Base-by-base conservation (phyloP, 306 rosid genomes). In the Vigna mungo region DNA sequence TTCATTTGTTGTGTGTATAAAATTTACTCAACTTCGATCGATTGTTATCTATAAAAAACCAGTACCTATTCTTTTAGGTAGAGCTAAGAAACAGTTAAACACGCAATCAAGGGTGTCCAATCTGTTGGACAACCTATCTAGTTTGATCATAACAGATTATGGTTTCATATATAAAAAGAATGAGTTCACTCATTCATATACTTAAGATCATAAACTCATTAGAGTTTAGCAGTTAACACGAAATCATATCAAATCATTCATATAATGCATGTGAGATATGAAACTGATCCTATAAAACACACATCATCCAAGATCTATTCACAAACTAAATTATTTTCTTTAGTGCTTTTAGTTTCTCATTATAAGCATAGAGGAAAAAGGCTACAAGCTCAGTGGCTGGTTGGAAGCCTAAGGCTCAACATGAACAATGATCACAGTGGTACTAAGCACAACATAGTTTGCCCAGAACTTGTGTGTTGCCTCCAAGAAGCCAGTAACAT, bases 381-480 rank as follows among this genome's bases (percentile, higher is more conserved):
- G n/a, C 12, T 30, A 62, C 37, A 72, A 58, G 55, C 56, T 12
- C 23, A 68, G 49, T 17, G 56, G 73, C 78, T 71, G 32, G 73
- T 21, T 14, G 49, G 25, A 27, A 66, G 34, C 9, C 7, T 48
- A 39, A 60, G 25, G 43, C 6, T n/a, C 39, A 17, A 53, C 51
- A 60, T 10, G 1, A 55, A 37, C 9, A n/a, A 44, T 27, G 17
- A 64, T 63, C 49, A 70, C 30, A 83, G 81, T 39, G 74, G 61
- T 71, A 84, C 97, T 88, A 48, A 96, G 98, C 92, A 96, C 98
- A 68, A 96, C 71, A 88, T 76, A 92, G 86, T 71, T 86, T 81
- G 85, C 20, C 74, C 80, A 49, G 66, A 74, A 82, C 67, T 72
- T 21, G 70, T 20, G 58, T 78, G 66, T 30, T 85, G 81, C 86